Evolutionary conservation across 129 eudicot species (phyloP).

Genomic region (Lonicera japonica): DNA sequence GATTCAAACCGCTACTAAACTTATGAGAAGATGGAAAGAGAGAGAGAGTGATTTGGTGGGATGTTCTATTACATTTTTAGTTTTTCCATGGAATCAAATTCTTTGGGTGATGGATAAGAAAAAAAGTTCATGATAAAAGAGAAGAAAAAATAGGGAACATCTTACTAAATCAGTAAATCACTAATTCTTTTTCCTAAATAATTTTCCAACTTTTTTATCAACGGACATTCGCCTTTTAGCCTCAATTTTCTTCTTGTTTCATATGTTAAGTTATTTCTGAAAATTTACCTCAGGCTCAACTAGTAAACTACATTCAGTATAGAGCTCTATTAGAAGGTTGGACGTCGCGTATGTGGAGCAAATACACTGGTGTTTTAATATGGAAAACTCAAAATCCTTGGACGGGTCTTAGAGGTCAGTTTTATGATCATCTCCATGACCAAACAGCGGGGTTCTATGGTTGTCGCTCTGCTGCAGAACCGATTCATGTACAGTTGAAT

Average conservation of each 20-base stretch:
- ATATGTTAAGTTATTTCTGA: constrained; percentile 6
- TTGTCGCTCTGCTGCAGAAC: constrained; percentile 95
- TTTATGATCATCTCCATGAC: constrained; percentile 93
- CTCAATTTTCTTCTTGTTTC: neutral
- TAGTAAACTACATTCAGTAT: constrained; percentile 80
- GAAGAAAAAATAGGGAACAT: no score
- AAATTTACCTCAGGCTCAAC: constrained; percentile 58
- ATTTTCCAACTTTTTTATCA: no score
- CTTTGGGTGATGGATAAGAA: no score
- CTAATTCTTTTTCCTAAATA: no score
- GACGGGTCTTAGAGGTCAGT: constrained; percentile 97
- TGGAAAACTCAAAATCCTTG: constrained; percentile 99
- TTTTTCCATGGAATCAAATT: no score
- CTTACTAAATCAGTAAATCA: no score
- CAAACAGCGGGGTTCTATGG: constrained; percentile 97
- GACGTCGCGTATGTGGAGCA: constrained; percentile 97
- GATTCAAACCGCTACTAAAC: no score
- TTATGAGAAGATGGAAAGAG: no score
- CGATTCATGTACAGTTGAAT: constrained; percentile 90
- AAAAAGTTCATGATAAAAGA: no score
- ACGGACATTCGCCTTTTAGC: neutral
- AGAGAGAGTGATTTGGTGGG: no score
- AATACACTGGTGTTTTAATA: constrained; percentile 85
- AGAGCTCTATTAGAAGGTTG: constrained; percentile 89
- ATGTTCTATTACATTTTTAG: no score